Evolutionary conservation across 352 stramenopile species (phyloP).

Genomic region (Globisporangium nunn): DNA sequence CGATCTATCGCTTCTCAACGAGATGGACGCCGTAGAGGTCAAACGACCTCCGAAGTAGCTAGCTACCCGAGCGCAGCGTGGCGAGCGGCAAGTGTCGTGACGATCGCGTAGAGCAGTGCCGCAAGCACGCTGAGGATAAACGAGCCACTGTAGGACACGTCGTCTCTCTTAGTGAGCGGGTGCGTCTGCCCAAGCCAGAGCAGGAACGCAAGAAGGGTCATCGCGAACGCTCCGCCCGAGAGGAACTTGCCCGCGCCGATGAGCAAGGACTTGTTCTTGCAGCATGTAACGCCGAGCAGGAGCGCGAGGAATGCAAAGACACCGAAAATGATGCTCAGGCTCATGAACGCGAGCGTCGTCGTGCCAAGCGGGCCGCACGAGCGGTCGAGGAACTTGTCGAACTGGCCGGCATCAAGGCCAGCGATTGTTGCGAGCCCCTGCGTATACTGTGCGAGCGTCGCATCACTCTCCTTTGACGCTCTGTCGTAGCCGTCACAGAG

Average conservation of each 20-base stretch:
- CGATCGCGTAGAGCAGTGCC: conserved; percentile 39
- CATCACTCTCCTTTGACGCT: conserved; percentile 20
- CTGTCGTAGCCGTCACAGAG: conserved; percentile 49
- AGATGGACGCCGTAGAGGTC: no score
- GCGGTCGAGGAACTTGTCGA: conserved; percentile 52
- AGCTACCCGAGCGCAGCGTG: conserved; percentile 13
- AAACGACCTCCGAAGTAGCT: no score
- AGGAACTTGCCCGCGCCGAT: conserved; percentile 40
- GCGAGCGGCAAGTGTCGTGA: conserved; percentile 20
- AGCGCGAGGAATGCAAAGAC: conserved; percentile 42
- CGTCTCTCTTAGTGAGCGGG: conserved; percentile 45
- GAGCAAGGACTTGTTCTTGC: conserved; percentile 61
- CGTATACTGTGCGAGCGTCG: conserved; percentile 24
- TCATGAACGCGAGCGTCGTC: conserved; percentile 36
- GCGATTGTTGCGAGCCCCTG: conserved; percentile 27
- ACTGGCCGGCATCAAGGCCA: conserved; percentile 40
- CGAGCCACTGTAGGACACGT: conserved; percentile 45
- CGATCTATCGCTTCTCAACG: no score
- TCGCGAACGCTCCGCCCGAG: conserved; percentile 27
- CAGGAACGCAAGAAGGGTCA: conserved; percentile 45
- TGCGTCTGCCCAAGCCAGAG: conserved; percentile 53
- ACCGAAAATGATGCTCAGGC: conserved; percentile 29
- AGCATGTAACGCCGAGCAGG: conserved; percentile 59
- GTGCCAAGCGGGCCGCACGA: conserved; percentile 43
- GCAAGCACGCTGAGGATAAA: conserved; percentile 50